phyloP scores from a whole-genome alignment of 306 rosid genomes.

The Parietaria judaica region DNA sequence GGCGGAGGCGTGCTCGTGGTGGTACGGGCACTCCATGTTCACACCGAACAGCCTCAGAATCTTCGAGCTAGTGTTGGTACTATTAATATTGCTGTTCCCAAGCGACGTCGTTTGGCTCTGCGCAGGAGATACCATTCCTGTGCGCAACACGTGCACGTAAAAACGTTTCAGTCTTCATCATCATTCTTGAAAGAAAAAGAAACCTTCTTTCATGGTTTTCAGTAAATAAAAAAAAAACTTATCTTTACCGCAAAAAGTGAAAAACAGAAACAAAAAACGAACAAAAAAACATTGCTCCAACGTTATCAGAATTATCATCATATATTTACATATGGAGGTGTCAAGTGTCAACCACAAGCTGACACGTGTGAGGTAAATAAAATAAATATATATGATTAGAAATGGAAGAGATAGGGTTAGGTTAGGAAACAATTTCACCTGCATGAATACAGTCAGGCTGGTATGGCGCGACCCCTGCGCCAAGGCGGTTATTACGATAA shows the following conservation, averaged over 20 bases:
- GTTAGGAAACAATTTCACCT: constrained; percentile 17
- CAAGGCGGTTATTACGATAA: constrained; percentile 1
- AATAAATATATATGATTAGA: neutral
- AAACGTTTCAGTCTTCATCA: neutral
- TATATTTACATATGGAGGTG: no score
- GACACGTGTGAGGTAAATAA: neutral
- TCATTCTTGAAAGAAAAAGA: neutral
- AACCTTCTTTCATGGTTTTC: neutral
- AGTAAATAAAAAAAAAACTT: neutral
- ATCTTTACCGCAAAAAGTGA: neutral
- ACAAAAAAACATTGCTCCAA: neutral
- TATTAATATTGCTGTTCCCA: constrained; percentile 22
- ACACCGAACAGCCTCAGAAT: constrained; percentile 88
- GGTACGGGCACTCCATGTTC: constrained; percentile 71
- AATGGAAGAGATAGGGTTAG: constrained; percentile 14
- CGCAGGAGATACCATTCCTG: constrained; percentile 26
- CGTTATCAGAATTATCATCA: no score
- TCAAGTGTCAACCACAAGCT: no score
- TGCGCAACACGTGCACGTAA: constrained; percentile 32
- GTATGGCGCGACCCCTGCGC: constrained; percentile 33
- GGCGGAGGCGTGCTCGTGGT: constrained; percentile 20
- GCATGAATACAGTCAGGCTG: constrained; percentile 62
- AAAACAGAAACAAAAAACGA: neutral
- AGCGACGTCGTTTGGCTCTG: constrained; percentile 36
- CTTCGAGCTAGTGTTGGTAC: constrained; percentile 29